These are phyloP conservation scores for Talaromyces piceae DNA, from an alignment of 2,329 filamentous ascomycete genomes.

Conservation along the genomic window DNA sequence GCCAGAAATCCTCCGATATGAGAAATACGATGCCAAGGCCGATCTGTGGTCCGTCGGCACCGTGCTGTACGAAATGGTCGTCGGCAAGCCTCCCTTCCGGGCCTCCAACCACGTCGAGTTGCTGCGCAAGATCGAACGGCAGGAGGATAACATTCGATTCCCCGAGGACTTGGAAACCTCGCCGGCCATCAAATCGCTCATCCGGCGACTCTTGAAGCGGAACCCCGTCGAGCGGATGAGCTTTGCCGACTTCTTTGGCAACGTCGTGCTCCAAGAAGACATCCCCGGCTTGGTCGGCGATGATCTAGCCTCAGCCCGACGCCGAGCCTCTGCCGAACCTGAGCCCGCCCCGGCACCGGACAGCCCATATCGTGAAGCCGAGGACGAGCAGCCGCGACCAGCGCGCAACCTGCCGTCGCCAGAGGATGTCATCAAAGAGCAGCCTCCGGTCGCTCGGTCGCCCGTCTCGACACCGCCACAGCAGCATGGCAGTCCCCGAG, in stretches of 20 bases:
- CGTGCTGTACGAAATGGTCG: constrained; percentile 91
- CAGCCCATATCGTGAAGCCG: constrained; percentile 6
- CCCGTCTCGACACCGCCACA: constrained; percentile 18
- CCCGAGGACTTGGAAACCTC: constrained; percentile 64
- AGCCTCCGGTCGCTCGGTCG: constrained; percentile 12
- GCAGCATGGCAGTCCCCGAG: constrained; percentile 30
- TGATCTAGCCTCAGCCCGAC: constrained; percentile 47
- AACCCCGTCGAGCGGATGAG: constrained; percentile 77
- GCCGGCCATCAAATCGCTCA: constrained; percentile 69
- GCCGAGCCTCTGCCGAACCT: constrained; percentile 16
- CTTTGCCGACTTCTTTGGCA: constrained; percentile 77
- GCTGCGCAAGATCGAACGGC: constrained; percentile 81
- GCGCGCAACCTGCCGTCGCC: neutral
- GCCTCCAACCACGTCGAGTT: constrained; percentile 93
- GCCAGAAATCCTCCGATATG: constrained; percentile 91
- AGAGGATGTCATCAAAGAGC: constrained; percentile 18
- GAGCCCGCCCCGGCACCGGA: neutral
- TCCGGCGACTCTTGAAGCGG: constrained; percentile 73
- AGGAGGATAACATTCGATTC: constrained; percentile 79
- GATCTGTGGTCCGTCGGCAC: constrained; percentile 98
- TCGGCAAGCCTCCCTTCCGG: constrained; percentile 80
- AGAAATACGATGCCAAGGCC: constrained; percentile 94
- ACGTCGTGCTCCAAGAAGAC: constrained; percentile 61
- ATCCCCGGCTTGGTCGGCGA: constrained; percentile 79
- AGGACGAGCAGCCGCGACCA: constrained; percentile 3